Base-by-base conservation (phyloP, 306 rosid genomes). In the Casuarina glauca region DNA sequence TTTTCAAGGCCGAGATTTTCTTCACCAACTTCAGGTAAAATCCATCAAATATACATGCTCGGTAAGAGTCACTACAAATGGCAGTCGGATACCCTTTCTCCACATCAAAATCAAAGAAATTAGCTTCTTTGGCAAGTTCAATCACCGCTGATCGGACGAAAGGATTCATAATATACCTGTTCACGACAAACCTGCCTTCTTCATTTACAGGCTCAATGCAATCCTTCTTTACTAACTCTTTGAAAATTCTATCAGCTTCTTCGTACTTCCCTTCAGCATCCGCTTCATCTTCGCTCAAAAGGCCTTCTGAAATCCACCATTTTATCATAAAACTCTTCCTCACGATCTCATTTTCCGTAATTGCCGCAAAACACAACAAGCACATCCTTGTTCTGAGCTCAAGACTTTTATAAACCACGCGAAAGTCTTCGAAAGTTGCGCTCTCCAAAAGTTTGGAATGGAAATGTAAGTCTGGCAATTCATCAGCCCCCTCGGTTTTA, bases 271-370 rank as follows among this genome's bases (percentile, higher is more conserved):
- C 32, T 26, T 26, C 32, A 26, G 32, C 32, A 26, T 26, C 32
- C 32, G 32, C 32, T 26, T 26, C 32, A 26, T 26, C 32, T 26
- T 26, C 32, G 32, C 49, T 45, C 15, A 53, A 53, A 53, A 1
- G 0, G 15, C 1, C 77, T 74, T 62, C 69, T 77, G 80, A 82
- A 4, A 84, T 9, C 84, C 80, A 77, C 84, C 82, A 80, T 38
- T 80, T 53, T 1, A 78, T 55, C 72, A 84, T 42, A 53, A 74
- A 55, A 51, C 67, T 71, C 79, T 54, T 80, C 82, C 74, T 84
- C 41, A 84, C 32, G 72, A 73, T 77, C 20, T 36, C 82, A 73
- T 52, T 32, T 12, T 35, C 82, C 0, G 75, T 70, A 51, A 84
- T 74, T 46, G 32, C 75, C 0, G 80, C 71, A 1, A 84, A 74